Evolutionary conservation across 164 flowering plant species (phyloP).

Genomic region (Sextonia rubra): DNA sequence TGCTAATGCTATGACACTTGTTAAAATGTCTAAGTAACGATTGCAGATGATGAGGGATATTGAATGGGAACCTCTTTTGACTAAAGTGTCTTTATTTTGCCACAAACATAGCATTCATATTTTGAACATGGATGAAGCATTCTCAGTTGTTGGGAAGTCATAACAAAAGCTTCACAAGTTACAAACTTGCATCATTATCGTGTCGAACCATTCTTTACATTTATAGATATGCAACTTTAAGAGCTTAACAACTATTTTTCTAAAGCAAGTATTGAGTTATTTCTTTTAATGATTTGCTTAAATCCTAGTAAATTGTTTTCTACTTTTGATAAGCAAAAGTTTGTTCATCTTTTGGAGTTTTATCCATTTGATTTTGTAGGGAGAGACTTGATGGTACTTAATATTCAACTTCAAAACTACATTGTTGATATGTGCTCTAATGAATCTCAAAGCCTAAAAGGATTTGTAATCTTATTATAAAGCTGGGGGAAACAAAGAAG

Average conservation of each 20-base stretch:
- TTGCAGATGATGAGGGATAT: not conserved
- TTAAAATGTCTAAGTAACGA: not conserved
- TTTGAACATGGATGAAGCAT: not conserved
- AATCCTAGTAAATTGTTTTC: not conserved
- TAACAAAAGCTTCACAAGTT: not conserved
- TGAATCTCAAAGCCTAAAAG: not conserved
- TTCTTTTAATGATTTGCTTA: not conserved
- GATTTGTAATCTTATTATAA: not conserved
- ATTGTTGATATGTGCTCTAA: not conserved
- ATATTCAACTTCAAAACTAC: not conserved
- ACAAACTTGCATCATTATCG: not conserved
- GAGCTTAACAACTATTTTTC: not conserved
- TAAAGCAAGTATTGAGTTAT: not conserved
- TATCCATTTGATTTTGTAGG: not conserved
- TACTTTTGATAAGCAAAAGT: not conserved
- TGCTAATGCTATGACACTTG: conserved; percentile 2
- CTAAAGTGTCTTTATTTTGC: not conserved
- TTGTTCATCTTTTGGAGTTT: not conserved
- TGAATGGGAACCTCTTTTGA: not conserved
- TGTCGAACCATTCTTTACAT: not conserved
- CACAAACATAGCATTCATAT: not conserved
- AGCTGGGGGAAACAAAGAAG: not conserved
- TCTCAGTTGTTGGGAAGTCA: too few species aligned
- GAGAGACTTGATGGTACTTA: not conserved
- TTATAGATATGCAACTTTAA: not conserved